Conservation (phyloP, 345 rosid genomes). For the Gossypium anomalum region DNA sequence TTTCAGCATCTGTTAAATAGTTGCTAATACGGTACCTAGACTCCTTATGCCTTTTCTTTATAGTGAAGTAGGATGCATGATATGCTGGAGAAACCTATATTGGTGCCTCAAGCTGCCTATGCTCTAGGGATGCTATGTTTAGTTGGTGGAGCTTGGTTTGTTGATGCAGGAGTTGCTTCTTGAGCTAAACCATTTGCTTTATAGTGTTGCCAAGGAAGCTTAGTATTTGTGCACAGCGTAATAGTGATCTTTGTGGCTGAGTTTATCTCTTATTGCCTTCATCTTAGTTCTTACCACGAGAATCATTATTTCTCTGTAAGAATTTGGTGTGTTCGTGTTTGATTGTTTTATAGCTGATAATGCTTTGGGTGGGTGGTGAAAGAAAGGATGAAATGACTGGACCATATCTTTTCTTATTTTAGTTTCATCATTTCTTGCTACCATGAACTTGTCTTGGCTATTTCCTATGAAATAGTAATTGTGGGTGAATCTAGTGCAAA, state of each 20-base stretch:
- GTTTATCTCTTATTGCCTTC: neutral
- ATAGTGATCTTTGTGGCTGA: neutral
- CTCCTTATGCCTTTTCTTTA: neutral
- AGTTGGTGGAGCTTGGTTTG: neutral
- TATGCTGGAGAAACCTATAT: constrained; percentile 11
- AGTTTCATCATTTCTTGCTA: neutral
- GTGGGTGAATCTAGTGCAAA: neutral
- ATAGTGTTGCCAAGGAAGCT: neutral
- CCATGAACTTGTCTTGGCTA: neutral
- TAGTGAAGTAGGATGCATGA: constrained; percentile 10
- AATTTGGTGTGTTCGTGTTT: neutral
- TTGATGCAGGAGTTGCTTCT: neutral
- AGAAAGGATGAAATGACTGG: neutral
- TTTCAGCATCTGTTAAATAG: neutral
- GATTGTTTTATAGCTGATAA: neutral
- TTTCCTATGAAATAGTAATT: neutral
- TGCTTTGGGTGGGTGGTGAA: neutral
- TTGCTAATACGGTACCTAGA: neutral
- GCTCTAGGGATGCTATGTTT: neutral
- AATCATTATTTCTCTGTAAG: neutral
- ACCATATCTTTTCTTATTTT: neutral
- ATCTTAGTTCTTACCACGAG: neutral
- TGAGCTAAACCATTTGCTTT: neutral
- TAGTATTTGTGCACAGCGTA: neutral
- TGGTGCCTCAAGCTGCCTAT: neutral